These are phyloP conservation scores for Handroanthus guayacan DNA, from an alignment of 257 asterid genomes.

Conservation along the genomic window DNA sequence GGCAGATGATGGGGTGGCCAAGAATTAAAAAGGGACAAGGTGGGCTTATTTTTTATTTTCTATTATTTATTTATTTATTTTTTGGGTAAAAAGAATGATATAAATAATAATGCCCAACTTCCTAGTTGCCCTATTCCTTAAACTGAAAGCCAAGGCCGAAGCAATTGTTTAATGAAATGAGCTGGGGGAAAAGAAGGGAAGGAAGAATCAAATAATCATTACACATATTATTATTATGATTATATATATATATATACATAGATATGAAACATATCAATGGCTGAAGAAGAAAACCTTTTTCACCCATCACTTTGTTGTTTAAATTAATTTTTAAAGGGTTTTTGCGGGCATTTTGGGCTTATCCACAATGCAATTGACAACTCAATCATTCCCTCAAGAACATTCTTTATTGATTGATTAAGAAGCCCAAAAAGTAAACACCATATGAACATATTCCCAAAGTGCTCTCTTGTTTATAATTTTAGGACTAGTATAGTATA, in stretches of 20 bases:
- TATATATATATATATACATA: too few relatives aligned
- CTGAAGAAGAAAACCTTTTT: slow-evolving; percentile 49
- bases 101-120: neutral
- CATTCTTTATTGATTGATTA: neutral
- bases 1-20: slow-evolving; percentile 37
- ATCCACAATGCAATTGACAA: slow-evolving; percentile 35
- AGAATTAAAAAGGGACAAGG: slow-evolving; percentile 23
- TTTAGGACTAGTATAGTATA: neutral
- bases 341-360: slow-evolving; percentile 46
- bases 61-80: neutral
- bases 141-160: slow-evolving; percentile 45
- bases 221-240: slow-evolving; percentile 10
- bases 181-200: slow-evolving; percentile 39
- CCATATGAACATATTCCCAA: neutral
- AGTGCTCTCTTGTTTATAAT: slow-evolving; percentile 30
- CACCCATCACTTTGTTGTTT: slow-evolving; percentile 48
- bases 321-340: slow-evolving; percentile 37
- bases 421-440: slow-evolving; percentile 17
- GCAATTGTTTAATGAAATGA: slow-evolving; percentile 41
- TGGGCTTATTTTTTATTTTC: neutral
- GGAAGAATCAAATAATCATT: slow-evolving; percentile 41
- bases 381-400: slow-evolving; percentile 34
- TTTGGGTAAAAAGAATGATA: neutral
- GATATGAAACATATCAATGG: slow-evolving; percentile 40
- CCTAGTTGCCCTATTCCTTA: slow-evolving; percentile 43